These are phyloP conservation scores for Mucor lusitanicus DNA, from an alignment of 371 early-diverging fungal species.

Conservation along the genomic window DNA sequence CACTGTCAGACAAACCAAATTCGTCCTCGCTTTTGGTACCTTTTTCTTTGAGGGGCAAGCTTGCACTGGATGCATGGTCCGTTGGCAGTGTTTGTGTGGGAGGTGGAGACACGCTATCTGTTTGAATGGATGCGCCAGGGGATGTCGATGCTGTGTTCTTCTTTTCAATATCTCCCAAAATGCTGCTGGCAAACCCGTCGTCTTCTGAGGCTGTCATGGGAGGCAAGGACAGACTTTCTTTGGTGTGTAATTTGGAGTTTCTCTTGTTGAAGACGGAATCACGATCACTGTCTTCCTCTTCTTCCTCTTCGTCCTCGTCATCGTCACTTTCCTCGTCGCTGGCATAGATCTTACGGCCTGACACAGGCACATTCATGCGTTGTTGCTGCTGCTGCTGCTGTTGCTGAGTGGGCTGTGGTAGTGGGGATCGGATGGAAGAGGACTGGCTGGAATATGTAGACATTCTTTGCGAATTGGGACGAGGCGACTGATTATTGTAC, in stretches of 20 bases:
- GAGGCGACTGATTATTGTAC: background rate
- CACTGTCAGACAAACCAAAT: slow-evolving; percentile 8
- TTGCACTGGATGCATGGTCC: background rate
- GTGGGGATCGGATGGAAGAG: background rate
- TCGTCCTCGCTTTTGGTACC: background rate
- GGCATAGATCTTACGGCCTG: slow-evolving; percentile 33
- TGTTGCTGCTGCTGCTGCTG: slow-evolving; percentile 5
- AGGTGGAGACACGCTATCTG: background rate
- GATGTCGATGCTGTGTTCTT: background rate
- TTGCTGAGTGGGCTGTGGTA: slow-evolving; percentile 1
- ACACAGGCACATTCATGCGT: background rate
- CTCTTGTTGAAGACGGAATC: slow-evolving; percentile 22
- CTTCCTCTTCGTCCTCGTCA: slow-evolving; percentile 33
- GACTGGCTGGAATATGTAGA: slow-evolving; percentile 13
- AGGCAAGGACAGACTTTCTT: slow-evolving; percentile 9
- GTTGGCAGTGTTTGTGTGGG: background rate
- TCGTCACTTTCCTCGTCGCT: slow-evolving; percentile 50
- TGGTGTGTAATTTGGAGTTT: background rate
- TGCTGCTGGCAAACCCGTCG: slow-evolving; percentile 13
- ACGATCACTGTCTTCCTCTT: slow-evolving; percentile 31
- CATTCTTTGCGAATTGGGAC: slow-evolving; percentile 2
- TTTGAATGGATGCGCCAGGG: background rate
- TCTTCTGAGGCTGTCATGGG: slow-evolving; percentile 7
- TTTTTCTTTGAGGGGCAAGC: background rate
- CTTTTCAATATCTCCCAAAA: slow-evolving; percentile 13